Evolutionary conservation across 2,329 filamentous ascomycete species (phyloP), one percentile per base, ranked within the genome.

Genomic region (Piedraia hortae): DNA sequence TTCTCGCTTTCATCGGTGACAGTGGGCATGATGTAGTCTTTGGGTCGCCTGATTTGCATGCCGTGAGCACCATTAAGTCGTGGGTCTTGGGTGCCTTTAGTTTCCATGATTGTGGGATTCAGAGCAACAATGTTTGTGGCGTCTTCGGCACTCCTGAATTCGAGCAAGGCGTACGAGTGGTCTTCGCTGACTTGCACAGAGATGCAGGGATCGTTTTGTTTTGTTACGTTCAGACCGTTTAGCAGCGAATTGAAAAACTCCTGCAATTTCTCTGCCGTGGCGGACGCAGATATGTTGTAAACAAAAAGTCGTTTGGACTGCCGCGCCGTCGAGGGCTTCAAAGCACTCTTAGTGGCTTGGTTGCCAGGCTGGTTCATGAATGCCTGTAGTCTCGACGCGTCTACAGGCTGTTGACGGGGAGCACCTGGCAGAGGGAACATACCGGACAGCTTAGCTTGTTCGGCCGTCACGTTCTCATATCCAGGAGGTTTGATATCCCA

Each of bases 401-500:
- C 85, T 69, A 93, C 85, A 15, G 77, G 71, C 40, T 91, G 80
- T 45, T 90, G 78, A 34, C 85, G 67, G 24, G 85, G 85, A 29
- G 85, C 85, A 32, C 85, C 85, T 3, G 85, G 85, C 20, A 99
- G 63, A 28, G 88, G 80, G 53, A 97, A 99, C 85, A 97, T 91
- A 53, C 82, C 65, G 3, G 88, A 97, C 19, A 97, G 59, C 54
- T 99, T 99, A 22, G 85, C 88, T 46, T 97, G 88, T 47, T 97
- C 88, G 11, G 85, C 78, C 2, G 85, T 91, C 32, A 99, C 82
- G 46, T 85, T 89, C 42, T 97, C 88, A 41, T 99, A 99, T 19
- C 85, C 82, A 9, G 78, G 75, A 4, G 85, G 85, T 51, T 97
- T 97, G 46, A 97, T 91, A 45, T 99, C 88, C 85, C 85, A 99